phyloP scores from a whole-genome alignment of 176 grass and related monocot genomes.

The Melocanna baccifera region DNA sequence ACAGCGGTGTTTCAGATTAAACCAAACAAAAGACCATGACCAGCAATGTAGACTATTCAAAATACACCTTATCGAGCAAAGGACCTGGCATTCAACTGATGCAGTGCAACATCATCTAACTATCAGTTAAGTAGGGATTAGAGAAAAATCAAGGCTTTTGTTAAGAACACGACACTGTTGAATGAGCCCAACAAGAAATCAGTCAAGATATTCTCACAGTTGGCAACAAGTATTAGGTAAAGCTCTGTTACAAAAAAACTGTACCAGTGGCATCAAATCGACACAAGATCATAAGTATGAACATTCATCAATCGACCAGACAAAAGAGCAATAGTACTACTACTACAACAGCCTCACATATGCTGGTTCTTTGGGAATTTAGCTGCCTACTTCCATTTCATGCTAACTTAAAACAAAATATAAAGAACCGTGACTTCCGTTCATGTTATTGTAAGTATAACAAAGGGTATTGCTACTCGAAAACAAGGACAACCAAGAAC shows the following conservation, averaged over 20 bases:
- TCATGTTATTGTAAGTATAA: neutral
- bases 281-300: neutral
- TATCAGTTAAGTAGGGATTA: neutral
- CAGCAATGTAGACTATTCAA: neutral
- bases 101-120: too few species aligned
- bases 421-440: neutral
- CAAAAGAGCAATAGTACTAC: too few species aligned
- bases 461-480: neutral
- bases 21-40: neutral
- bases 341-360: neutral
- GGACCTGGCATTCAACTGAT: neutral
- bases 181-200: neutral
- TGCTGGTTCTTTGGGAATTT: neutral
- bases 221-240: too few species aligned
- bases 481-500: neutral
- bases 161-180: neutral
- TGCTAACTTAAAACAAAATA: neutral
- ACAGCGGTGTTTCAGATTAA: neutral
- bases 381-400: neutral
- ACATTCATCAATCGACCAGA: neutral
- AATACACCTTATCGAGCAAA: neutral
- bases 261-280: too few species aligned
- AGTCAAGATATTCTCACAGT: neutral
- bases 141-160: neutral
- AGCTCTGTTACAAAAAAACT: too few species aligned